Conservation (phyloP, 2,329 filamentous ascomycete species). For the Fusarium pseudocircinatum region DNA sequence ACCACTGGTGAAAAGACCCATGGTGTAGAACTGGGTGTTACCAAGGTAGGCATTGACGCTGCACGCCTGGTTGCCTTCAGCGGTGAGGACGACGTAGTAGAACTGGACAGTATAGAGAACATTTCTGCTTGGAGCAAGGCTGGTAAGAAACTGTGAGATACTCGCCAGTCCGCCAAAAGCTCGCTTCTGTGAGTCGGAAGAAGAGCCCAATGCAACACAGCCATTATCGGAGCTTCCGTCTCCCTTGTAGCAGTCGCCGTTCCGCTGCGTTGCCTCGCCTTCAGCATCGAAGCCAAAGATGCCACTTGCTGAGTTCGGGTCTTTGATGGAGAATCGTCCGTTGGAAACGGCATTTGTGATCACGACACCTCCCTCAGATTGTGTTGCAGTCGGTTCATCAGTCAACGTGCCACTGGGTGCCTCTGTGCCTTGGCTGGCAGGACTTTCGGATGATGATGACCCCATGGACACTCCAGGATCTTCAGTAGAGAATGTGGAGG, state of each 20-base stretch:
- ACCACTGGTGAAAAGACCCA: background rate
- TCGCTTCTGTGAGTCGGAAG: background rate
- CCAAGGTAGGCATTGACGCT: background rate
- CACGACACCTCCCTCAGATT: background rate
- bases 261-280: background rate
- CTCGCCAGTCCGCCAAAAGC: background rate
- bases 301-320: background rate
- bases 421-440: background rate
- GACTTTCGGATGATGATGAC: background rate
- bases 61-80: background rate
- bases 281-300: background rate
- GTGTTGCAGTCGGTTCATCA: background rate
- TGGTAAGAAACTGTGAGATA: background rate
- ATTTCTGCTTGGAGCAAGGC: background rate
- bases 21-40: background rate
- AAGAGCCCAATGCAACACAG: background rate
- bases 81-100: conserved; percentile 1
- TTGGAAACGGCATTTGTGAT: background rate
- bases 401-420: background rate
- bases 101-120: conserved; percentile 22
- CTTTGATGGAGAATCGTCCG: background rate
- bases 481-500: background rate
- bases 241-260: background rate
- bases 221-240: background rate
- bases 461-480: background rate